Base-by-base conservation (phyloP, 257 asterid genomes). In the Plectranthus barbatus region DNA sequence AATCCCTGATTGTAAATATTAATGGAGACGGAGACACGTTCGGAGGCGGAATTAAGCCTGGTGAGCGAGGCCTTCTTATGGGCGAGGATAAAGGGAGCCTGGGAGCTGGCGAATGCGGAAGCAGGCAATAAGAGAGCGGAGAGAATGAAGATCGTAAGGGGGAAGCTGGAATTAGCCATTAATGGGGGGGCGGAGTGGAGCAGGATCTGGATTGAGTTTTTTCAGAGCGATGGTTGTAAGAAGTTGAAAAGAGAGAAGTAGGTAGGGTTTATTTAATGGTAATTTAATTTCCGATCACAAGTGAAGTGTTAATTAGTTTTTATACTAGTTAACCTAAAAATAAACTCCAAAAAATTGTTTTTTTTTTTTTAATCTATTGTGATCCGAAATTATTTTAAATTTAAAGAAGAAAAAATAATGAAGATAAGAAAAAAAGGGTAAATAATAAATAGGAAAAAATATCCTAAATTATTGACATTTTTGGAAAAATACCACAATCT, bases 1-100 rank as follows among this genome's bases (percentile, higher is more conserved):
- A 73, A 85, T 88, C 98, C 98, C 76, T 85, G 82, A 66, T 88
- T 91, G 84, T 84, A 87, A 73, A 91, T 67, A 62, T 91, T 86
- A 62, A 91, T 75, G 44, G 90, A 72, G 72, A 91, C 89, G 49
- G 87, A 75, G 45, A 91, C 79, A 0, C 94, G 95, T 54, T 91
- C 98, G 50, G 77, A 61, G 75, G 89, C 91, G 62, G 93, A 68
- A 29, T 88, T 82, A 77, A 91, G 86, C 74, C 86, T 74, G 34
- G 86, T 82, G 66, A 88, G 81, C 9, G 84, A 53, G 44, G 88
- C 94, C 81, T 91, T 91, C 86, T 91, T 91, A 68, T 87, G 95
- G 17, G 96, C 95, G 1, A 91, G 75, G 52, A 91, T 78, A 60
- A 91, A 91, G 3, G 97, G 97, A 20, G 77, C 89, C 7, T 84